Conservation (phyloP, 2,329 filamentous ascomycete species). For the Microcyclosporella mali region DNA sequence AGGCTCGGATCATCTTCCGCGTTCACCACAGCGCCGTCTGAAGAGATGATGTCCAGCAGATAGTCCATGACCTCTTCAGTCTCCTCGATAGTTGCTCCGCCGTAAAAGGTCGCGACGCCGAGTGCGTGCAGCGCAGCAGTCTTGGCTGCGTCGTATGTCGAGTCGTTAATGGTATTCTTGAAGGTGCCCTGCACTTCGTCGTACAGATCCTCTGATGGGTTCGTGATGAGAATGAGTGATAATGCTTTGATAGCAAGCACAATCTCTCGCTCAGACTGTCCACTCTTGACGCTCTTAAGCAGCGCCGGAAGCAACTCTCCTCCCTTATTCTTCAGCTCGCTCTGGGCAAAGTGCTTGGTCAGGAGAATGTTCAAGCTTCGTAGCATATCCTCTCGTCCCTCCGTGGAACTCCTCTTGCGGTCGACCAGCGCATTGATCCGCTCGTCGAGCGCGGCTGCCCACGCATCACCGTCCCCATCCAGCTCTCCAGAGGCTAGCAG, state of each 20-base stretch:
- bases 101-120: constrained; percentile 66
- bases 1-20: constrained; percentile 64
- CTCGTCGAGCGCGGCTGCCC: constrained; percentile 57
- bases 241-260: constrained; percentile 66
- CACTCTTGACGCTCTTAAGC: constrained; percentile 62
- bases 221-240: constrained; percentile 62
- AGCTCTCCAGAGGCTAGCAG: constrained; percentile 50
- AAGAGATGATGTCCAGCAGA: constrained; percentile 69
- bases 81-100: constrained; percentile 63
- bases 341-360: constrained; percentile 61
- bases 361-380: constrained; percentile 58
- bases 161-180: constrained; percentile 60
- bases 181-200: constrained; percentile 54
- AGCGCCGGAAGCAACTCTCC: constrained; percentile 60
- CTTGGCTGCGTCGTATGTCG: constrained; percentile 59
- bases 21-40: constrained; percentile 66
- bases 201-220: constrained; percentile 60
- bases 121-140: constrained; percentile 67
- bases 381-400: constrained; percentile 62
- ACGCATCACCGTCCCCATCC: constrained; percentile 48
- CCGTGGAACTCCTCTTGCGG: constrained; percentile 70
- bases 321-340: constrained; percentile 54
- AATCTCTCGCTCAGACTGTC: constrained; percentile 62
- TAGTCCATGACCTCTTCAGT: constrained; percentile 66
- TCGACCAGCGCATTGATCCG: constrained; percentile 67